Evolutionary conservation across 2,329 filamentous ascomycete genomes (phyloP).

Genomic region (Botrytis aclada): DNA sequence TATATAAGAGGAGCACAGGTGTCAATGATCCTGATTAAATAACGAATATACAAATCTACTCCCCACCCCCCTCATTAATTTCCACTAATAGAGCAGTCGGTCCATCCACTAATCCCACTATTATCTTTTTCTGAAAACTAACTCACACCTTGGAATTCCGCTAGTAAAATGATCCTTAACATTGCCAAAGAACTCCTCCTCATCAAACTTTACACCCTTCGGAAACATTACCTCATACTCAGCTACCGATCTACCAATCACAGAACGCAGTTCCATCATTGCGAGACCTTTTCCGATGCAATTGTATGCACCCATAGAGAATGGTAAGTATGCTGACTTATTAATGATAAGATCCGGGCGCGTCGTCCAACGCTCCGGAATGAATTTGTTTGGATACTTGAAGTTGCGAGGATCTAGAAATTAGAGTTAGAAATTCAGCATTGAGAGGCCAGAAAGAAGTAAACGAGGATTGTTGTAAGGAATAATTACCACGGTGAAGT

Average conservation of each 20-base stretch:
- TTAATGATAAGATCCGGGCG: slow-evolving; percentile 27
- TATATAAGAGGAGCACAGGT: background rate
- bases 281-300: slow-evolving; percentile 38
- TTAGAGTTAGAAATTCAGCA: background rate
- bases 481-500: slow-evolving; percentile 23
- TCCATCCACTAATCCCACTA: background rate
- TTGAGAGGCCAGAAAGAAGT: background rate
- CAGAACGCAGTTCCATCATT: slow-evolving; percentile 36
- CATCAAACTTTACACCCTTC: background rate
- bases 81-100: background rate
- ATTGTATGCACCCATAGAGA: slow-evolving; percentile 23
- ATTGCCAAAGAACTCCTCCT: background rate
- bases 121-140: background rate
- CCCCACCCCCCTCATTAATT: background rate
- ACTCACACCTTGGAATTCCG: background rate
- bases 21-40: background rate
- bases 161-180: slow-evolving; percentile 1
- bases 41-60: background rate
- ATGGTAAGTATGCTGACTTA: slow-evolving; percentile 35
- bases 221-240: background rate
- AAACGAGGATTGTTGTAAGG: background rate
- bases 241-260: slow-evolving; percentile 22
- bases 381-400: slow-evolving; percentile 29
- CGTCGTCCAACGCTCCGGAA: slow-evolving; percentile 37
- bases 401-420: slow-evolving; percentile 18